Base-by-base conservation (phyloP, 331 rosid species). In the Phaseolus coccineus region DNA sequence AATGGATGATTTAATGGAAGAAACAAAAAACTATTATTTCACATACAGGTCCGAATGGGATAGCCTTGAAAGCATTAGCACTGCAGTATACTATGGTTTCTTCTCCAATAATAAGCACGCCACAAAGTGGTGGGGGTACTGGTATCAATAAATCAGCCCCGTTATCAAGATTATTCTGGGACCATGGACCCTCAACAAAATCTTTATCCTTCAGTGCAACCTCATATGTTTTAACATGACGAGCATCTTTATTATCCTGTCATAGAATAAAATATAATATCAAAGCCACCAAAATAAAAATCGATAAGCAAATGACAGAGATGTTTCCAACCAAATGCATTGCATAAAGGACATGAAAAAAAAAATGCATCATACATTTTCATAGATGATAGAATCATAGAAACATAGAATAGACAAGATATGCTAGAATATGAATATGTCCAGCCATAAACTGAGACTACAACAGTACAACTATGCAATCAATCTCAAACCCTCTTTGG, bases 201-300 rank as follows among this genome's bases (percentile, higher is more conserved):
- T 93, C 98, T 82, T 96, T 93, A 82, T 96, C 99, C 89, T 96
- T 93, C 82, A 96, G 86, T 74, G 96, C 94, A 80, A 96, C 99
- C 85, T 93, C 99, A 19, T 96, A 96, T 15, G 99, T 96, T 89
- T 96, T 93, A 57, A 89, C 97, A 87, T 96, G 99, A 66, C 98
- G 97, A 31, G 94, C 97, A 85, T 93, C 99, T 89, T 91, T 96
- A 82, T 93, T 96, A 85, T 93, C 98, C 99, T 96, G 99, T 35
- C 85, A 71, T 51, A 16, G 58, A 71, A 39, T 22, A 79, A 69
- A 79, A 79, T 35, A 61, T 24, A 35, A 48, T 48, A 59, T 16
- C 46, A 51, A 68, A 56, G 33, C 24, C 24, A 55, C 69, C 61
- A 71, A 15, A 71, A 66, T 42, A 16, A 71, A 70, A 61, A 62